Evolutionary conservation across 2,329 filamentous ascomycete species (phyloP), one percentile per base, ranked within the genome.

Genomic region (Alternaria viburni): DNA sequence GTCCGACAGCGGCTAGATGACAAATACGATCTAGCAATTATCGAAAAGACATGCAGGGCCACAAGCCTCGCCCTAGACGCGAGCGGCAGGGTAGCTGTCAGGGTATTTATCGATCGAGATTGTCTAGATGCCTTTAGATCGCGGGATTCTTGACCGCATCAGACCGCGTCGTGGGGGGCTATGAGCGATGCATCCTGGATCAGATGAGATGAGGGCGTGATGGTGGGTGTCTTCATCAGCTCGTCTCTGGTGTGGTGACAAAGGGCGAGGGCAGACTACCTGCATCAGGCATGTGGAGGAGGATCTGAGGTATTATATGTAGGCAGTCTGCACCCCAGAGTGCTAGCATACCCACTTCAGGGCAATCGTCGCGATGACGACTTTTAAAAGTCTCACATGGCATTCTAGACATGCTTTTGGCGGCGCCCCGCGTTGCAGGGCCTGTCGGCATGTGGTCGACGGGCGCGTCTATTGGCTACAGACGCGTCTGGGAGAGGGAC

Each of bases 261-360:
- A 0, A 41, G 36, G 36, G 5, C 36, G 36, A 41, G 36, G 36
- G 36, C 36, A 41, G 54, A 30, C 28, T 49, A 47, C 44, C 17
- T 28, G 11, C 17, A 19, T 36, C 19, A 21, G 30, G 55, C 61
- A 65, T 59, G 59, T 65, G 59, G 57, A 61, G 59, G 57, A 61
- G 54, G 57, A 68, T 62, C 43, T 52, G 59, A 64, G 61, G 60
- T 45, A 61, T 62, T 30, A 21, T 41, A 57, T 46, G 63, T 41
- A 57, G 41, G 63, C 60, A 63, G 41, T 65, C 67, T 71, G 69
- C 63, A 71, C 69, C 69, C 69, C 69, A 66, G 68, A 69, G 47
- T 59, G 46, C 59, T 63, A 59, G 54, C 54, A 61, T 62, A 51
- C 43, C 64, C 61, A 51, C 54, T 65, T 50, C 30, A 46, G 25